Base-by-base conservation (phyloP, 2,329 filamentous ascomycete species). In the Aspergillus glaucus region DNA sequence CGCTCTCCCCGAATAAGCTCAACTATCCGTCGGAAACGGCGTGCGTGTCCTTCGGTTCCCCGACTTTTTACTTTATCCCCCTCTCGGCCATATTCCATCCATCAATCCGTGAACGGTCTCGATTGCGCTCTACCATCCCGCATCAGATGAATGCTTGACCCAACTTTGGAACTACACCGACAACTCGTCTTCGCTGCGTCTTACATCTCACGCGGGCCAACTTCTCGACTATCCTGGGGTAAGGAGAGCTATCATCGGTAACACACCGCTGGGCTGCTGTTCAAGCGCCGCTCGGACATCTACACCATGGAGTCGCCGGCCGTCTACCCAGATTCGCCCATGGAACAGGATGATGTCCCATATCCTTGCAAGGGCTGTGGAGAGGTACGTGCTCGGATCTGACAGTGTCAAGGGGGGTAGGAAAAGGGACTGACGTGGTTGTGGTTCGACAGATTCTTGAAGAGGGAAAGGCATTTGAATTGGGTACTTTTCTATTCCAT, bases 381-480 rank as follows among this genome's bases (percentile, higher is more conserved):
- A 74, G 88, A 94, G 79, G 88, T 94, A 78, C 61, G 62, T 53
- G 54, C 36, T 14, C 39, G 22, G 43, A 37, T 17, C 46, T 30
- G 3, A 17, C 36, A 7, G 22, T 15, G 42, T 7, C 34, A 36
- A 36, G 14, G 34, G 32, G 8, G 2, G 14, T n/a, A n/a, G 42
- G 14, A 3, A 14, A 36, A n/a, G 43, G 50, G 41, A 50, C 53
- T 57, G 48, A 56, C 39, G 14, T 40, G 7, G 36, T 34, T 10
- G 2, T 21, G 22, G 39, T 19, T 48, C 54, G 51, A 48, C 49
- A 96, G 90, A 95, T 97, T 58, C 80, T 98, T 17, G 93, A 98
- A 72, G 93, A 98, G 78, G 93, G 93, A 62, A 97, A 97, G 73
- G 93, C 93, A 46, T 98, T 95, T 63, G 93, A 98, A 75, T 80